Conservation (phyloP, 257 asterid species). For the Nicotiana benthamiana region DNA sequence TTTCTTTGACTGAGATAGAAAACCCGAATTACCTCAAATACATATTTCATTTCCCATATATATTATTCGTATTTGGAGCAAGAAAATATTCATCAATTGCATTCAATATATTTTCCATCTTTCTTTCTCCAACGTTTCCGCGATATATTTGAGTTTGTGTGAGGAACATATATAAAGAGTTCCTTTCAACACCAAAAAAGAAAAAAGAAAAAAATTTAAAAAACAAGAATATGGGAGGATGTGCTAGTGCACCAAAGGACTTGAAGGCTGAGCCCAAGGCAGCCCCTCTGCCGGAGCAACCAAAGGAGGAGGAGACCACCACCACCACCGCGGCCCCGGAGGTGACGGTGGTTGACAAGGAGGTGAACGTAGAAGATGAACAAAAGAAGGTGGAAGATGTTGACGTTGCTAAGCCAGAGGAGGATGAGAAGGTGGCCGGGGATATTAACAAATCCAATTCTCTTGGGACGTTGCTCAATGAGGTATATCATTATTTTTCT, state of each 20-base stretch:
- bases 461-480: not conserved
- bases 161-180: conserved; percentile 6
- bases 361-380: not conserved
- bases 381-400: conserved; percentile 17
- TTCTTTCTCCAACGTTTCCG: conserved; percentile 15
- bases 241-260: conserved; percentile 47
- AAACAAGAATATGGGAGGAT: conserved; percentile 36
- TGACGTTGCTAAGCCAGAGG: not conserved
- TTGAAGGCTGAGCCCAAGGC: conserved; percentile 25
- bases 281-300: conserved; percentile 29
- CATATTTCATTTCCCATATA: not conserved
- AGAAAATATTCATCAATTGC: not conserved
- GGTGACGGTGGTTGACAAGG: not conserved
- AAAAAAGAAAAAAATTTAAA: not conserved
- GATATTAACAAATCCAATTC: not conserved
- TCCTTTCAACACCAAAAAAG: conserved; percentile 2
- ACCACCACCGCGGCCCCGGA: not conserved
- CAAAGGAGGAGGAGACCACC: conserved; percentile 32
- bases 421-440: conserved; percentile 10
- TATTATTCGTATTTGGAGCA: not conserved
- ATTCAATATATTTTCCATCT: conserved; percentile 7
- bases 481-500: not conserved
- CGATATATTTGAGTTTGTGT: not conserved
- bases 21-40: conserved; percentile 3
- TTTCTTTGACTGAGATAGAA: conserved; percentile 13